Evolutionary conservation across 768 basidiomycete species (phyloP).

Genomic region (Pleurotus eryngii): DNA sequence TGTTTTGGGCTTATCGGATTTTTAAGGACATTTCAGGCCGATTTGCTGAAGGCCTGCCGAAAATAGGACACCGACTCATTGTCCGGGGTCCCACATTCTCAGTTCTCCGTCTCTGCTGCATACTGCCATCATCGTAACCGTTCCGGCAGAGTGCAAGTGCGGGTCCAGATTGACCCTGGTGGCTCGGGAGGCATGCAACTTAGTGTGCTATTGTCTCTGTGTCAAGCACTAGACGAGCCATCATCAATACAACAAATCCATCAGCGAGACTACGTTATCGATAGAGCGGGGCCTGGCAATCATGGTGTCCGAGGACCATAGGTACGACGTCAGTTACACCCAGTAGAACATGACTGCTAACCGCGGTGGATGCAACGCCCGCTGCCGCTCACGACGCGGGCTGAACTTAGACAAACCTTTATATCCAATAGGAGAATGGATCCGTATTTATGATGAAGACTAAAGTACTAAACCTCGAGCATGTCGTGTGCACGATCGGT

Average conservation of each 20-base stretch:
- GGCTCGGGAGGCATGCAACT: background rate
- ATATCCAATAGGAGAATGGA: background rate
- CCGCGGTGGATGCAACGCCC: too few relatives aligned
- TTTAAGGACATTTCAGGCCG: too few relatives aligned
- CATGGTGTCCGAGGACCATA: background rate
- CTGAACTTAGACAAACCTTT: background rate
- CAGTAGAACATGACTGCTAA: background rate
- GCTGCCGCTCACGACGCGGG: too few relatives aligned
- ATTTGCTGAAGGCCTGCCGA: too few relatives aligned
- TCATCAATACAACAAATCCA: too few relatives aligned
- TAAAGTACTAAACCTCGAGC: background rate
- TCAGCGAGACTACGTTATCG: background rate
- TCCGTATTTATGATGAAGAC: constrained; percentile 5
- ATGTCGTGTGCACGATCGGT: too few relatives aligned
- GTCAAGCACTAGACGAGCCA: too few relatives aligned
- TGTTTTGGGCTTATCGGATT: too few relatives aligned
- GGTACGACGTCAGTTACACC: background rate
- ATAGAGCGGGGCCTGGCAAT: background rate
- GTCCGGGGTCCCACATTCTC: too few relatives aligned
- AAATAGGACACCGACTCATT: too few relatives aligned
- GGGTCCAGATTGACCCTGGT: background rate
- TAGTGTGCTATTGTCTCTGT: background rate
- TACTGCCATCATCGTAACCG: background rate
- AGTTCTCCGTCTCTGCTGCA: too few relatives aligned
- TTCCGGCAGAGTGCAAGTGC: background rate